Conservation (phyloP, 1,139 yeast genomes). For the Yamadazyma kanchanaburiensis region DNA sequence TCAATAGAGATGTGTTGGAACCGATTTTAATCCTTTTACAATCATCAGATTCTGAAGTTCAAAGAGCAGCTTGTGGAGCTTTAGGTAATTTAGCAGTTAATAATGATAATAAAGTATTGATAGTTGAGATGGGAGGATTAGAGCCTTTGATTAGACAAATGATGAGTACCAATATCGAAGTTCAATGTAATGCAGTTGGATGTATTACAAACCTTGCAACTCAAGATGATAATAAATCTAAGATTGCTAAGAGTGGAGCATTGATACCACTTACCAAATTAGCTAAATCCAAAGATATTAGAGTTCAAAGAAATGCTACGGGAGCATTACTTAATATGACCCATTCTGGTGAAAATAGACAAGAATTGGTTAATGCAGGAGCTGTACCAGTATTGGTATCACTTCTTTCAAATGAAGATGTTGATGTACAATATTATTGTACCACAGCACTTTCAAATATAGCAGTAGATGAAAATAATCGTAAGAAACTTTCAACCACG, state of each 20-base stretch:
- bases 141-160: slow-evolving; percentile 95
- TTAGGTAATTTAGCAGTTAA: slow-evolving; percentile 95
- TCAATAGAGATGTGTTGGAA: slow-evolving; percentile 85
- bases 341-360: slow-evolving; percentile 94
- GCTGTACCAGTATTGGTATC: slow-evolving; percentile 96
- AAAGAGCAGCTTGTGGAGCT: slow-evolving; percentile 98
- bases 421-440: slow-evolving; percentile 97
- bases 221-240: slow-evolving; percentile 95
- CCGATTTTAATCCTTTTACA: slow-evolving; percentile 87
- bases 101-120: slow-evolving; percentile 86
- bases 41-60: slow-evolving; percentile 88
- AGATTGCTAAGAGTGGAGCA: slow-evolving; percentile 97
- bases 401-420: slow-evolving; percentile 81
- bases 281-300: slow-evolving; percentile 89
- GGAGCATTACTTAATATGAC: slow-evolving; percentile 98
- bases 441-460: slow-evolving; percentile 95
- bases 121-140: slow-evolving; percentile 97
- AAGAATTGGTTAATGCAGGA: slow-evolving; percentile 94
- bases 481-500: slow-evolving; percentile 83
- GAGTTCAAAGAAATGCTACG: slow-evolving; percentile 97
- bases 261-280: slow-evolving; percentile 87
- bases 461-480: slow-evolving; percentile 91
- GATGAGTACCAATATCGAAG: slow-evolving; percentile 96
- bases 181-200: slow-evolving; percentile 98
- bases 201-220: slow-evolving; percentile 97